Base-by-base conservation (phyloP, 768 basidiomycete species). In the Pholiota molesta region DNA sequence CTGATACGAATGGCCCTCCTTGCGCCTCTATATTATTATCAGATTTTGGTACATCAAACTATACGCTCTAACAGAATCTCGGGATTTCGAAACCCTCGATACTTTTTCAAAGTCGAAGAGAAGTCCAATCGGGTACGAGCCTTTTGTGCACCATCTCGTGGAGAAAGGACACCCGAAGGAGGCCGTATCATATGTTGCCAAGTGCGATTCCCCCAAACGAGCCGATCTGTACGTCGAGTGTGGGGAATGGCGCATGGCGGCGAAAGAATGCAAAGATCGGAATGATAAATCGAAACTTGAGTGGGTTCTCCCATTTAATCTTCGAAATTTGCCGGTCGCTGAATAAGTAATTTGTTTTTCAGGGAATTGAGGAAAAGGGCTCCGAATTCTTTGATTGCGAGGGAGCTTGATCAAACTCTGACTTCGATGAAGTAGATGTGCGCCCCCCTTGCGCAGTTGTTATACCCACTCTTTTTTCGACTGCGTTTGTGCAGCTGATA, bases 1-100 rank as follows among this genome's bases (percentile, higher is more conserved):
- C 35, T 37, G 14, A 37, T 5, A 11, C 35, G 9, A 37, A 7
- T 7, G 31, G 1, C 31, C 35, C 3, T 37, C 10, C 14, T 16
- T 37, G 33, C 11, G 33, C 33, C 33, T 35, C 33, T 44, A n/a
- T 52, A 35, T 26, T 26, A 4, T 21, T 57, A 23, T 26, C 16
- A 97, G 96, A 52, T 99, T 94, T 76, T 99, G 95, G 95, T 91
- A 94, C 76, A 70, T 94, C 65, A 98, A 97, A 73, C 74, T 99
- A 5, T 85, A 93, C 57, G 91, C 95, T 0, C 75, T 99, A 59
- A 89, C 90, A 10, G 81, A 83, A n/a, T 78, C 84, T 21, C 81
- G 87, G 61, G 94, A 97, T 73, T 99, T 95, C 73, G 92, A 95
- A 35, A 87, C 83, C 1, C 81, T 99, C 14, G 95, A 98, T 52